These are phyloP conservation scores for Brasenia schreberi DNA, from an alignment of 164 flowering plant genomes.

Conservation along the genomic window DNA sequence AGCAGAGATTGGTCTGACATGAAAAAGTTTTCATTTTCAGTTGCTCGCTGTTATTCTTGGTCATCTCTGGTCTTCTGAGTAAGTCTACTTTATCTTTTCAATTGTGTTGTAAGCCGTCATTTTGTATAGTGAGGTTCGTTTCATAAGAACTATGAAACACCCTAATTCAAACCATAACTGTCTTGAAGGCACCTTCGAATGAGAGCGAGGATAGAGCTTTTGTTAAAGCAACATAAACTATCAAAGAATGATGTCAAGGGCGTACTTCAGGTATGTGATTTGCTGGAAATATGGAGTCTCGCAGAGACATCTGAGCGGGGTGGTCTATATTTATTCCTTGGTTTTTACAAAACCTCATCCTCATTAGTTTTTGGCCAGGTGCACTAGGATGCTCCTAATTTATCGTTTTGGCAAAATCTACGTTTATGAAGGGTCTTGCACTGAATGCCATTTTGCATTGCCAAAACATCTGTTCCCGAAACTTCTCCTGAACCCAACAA, in stretches of 20 bases:
- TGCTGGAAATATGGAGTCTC: no score
- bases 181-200: conserved; percentile 54
- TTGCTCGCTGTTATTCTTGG: conserved; percentile 83
- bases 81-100: conserved; percentile 22
- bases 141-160: no score
- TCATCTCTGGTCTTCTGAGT: conserved; percentile 97
- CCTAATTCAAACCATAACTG: neutral
- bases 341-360: neutral
- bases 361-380: neutral
- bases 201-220: conserved; percentile 74
- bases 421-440: no score
- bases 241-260: conserved; percentile 58
- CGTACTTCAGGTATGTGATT: conserved; percentile 61
- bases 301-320: no score
- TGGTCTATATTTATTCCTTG: neutral
- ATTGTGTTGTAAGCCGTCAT: neutral
- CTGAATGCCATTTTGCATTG: no score
- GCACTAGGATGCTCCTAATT: neutral
- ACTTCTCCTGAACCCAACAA: no score
- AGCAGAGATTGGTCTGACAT: neutral
- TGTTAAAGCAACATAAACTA: conserved; percentile 75
- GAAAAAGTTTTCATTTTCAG: conserved; percentile 27
- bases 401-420: no score
- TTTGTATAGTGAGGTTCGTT: neutral
- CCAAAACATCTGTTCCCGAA: no score